Evolutionary conservation across 768 basidiomycete species (phyloP).

Genomic region (Agrocybe chaxingu): DNA sequence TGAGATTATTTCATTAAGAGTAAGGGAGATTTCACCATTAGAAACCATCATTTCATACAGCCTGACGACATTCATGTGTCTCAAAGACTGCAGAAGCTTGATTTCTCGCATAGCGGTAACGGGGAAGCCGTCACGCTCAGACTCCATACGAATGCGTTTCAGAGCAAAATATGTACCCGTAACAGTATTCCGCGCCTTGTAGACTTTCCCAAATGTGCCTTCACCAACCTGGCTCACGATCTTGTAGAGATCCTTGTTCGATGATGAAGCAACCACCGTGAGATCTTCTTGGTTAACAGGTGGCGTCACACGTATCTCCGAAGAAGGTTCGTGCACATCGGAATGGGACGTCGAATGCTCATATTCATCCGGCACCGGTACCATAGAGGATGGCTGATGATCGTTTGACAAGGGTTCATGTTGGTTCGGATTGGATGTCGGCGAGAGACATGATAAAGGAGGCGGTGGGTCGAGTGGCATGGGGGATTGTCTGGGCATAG

Average conservation of each 20-base stretch:
- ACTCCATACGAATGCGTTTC: constrained; percentile 97
- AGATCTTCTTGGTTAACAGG: constrained; percentile 11
- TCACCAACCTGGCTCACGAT: constrained; percentile 95
- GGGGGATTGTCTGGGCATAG: too few species aligned
- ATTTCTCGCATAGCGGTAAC: constrained; percentile 99
- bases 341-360: constrained; percentile 11
- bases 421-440: too few species aligned
- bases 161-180: constrained; percentile 82
- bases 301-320: constrained; percentile 13
- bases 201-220: constrained; percentile 97
- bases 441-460: too few species aligned
- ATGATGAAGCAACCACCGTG: constrained; percentile 13
- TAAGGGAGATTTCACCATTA: constrained; percentile 56
- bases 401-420: too few species aligned
- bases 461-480: too few species aligned
- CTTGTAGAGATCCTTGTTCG: constrained; percentile 64
- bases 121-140: constrained; percentile 96
- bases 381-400: too few species aligned
- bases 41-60: constrained; percentile 99
- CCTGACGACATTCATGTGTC: constrained; percentile 85
- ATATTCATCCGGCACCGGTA: background rate
- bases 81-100: constrained; percentile 89
- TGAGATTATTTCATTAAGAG: constrained; percentile 5
- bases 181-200: constrained; percentile 86
- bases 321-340: constrained; percentile 2